Conservation (phyloP, 2,329 filamentous ascomycete genomes). For the Sphaerulina vaccinii region DNA sequence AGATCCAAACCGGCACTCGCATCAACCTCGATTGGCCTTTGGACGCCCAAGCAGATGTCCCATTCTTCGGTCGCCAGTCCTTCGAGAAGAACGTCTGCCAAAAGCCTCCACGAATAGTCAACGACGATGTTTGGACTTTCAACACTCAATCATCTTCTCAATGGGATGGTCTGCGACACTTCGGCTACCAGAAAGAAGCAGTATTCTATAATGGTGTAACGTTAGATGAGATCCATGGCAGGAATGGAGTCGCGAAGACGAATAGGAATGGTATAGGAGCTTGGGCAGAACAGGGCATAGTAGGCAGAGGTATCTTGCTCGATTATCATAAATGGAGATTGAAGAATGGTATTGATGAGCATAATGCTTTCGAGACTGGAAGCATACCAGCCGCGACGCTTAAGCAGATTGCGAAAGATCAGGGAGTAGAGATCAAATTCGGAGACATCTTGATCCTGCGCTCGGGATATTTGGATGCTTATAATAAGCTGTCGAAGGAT, state of each 20-base stretch:
- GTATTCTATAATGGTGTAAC: slow-evolving; percentile 41
- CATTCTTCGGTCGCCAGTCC: slow-evolving; percentile 57
- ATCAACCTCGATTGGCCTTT: slow-evolving; percentile 63
- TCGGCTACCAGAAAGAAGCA: slow-evolving; percentile 49
- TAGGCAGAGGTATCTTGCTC: slow-evolving; percentile 55
- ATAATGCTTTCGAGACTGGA: slow-evolving; percentile 39
- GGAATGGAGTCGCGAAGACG: slow-evolving; percentile 34
- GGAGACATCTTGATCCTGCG: slow-evolving; percentile 56
- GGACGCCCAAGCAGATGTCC: slow-evolving; percentile 52
- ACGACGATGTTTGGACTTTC: slow-evolving; percentile 59
- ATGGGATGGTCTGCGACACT: slow-evolving; percentile 56
- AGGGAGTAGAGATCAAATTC: slow-evolving; percentile 55
- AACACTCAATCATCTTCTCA: slow-evolving; percentile 32
- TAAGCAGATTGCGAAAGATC: slow-evolving; percentile 45
- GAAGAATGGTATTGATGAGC: slow-evolving; percentile 36
- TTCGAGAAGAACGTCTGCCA: slow-evolving; percentile 56
- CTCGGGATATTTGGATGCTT: slow-evolving; percentile 48
- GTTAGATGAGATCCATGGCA: slow-evolving; percentile 43
- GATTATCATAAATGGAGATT: slow-evolving; percentile 54
- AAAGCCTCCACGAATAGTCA: slow-evolving; percentile 54
- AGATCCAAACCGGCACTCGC: slow-evolving; percentile 56
- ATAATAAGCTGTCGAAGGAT: slow-evolving; percentile 39
- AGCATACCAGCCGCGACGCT: slow-evolving; percentile 43
- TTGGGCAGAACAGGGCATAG: slow-evolving; percentile 52
- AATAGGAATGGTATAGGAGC: slow-evolving; percentile 48